phyloP scores from a whole-genome alignment of 441 rosid species.

The Populus tomentosa region DNA sequence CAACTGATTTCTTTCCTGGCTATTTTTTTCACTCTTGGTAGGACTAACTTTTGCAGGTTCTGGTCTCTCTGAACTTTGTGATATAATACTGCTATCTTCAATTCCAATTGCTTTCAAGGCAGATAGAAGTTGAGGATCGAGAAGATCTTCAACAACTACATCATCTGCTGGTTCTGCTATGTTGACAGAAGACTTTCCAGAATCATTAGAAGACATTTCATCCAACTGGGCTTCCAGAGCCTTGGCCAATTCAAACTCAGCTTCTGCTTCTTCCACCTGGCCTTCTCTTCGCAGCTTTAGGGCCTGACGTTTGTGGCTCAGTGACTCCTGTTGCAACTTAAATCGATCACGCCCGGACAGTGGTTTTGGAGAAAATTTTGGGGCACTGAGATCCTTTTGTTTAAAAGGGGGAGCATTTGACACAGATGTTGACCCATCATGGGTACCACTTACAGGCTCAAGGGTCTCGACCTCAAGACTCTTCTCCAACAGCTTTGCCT shows the following conservation, averaged over 20 bases:
- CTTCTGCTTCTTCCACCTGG: slow-evolving; percentile 80
- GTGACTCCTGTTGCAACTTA: slow-evolving; percentile 88
- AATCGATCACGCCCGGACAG: slow-evolving; percentile 81
- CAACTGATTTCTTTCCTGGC: slow-evolving; percentile 54
- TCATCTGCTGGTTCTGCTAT: slow-evolving; percentile 34
- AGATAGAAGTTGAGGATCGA: slow-evolving; percentile 86
- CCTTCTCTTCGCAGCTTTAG: slow-evolving; percentile 91
- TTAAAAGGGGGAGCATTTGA: slow-evolving; percentile 30
- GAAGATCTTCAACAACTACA: slow-evolving; percentile 75
- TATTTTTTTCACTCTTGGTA: slow-evolving; percentile 31
- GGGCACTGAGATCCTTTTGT: slow-evolving; percentile 37
- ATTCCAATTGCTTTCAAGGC: slow-evolving; percentile 76
- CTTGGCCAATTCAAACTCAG: slow-evolving; percentile 87
- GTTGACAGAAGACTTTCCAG: slow-evolving; percentile 27
- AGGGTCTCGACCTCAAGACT: slow-evolving; percentile 38
- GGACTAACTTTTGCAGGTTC: slow-evolving; percentile 27
- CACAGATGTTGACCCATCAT: slow-evolving; percentile 18
- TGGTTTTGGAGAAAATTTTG: slow-evolving; percentile 46
- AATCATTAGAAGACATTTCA: slow-evolving; percentile 38
- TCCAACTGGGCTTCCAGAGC: slow-evolving; percentile 82
- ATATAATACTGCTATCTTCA: slow-evolving; percentile 30
- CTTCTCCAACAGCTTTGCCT: slow-evolving; percentile 80
- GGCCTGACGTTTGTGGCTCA: slow-evolving; percentile 86
- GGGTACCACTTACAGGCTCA: slow-evolving; percentile 24
- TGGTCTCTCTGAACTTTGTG: slow-evolving; percentile 31